Base-by-base conservation (phyloP, 2,329 filamentous ascomycete species). In the Esteya vermicola region DNA sequence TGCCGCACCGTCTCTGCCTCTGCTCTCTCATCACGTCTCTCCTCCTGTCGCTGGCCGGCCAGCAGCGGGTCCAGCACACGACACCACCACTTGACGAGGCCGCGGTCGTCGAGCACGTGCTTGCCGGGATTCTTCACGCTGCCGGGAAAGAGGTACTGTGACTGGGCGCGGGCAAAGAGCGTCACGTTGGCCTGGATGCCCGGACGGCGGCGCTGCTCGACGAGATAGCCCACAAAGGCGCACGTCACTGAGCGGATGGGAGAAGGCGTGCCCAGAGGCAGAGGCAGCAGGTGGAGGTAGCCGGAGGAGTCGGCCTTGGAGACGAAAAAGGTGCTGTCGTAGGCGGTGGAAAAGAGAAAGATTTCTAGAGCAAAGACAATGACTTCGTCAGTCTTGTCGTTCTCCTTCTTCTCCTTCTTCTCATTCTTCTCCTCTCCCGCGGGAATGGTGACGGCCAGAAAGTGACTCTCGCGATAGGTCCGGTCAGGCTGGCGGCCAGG, bases 291-390 rank as follows among this genome's bases (percentile, higher is more conserved):
- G 48, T 78, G 67, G 9, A 95, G 63, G 54, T 85, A 93, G 20
- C 93, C 91, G 0, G 89, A 95, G 9, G 91, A 95, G 61, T 98
- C 91, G 36, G 91, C 91, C 60, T 98, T 98, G 47, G 88, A 89
- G 20, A 98, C 81, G 56, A 98, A 98, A 40, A 96, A 71, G 4
- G 84, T 95, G 2, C 82, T 93, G 20, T 85, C 72, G 50, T 74
- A 72, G 34, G 74, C 72, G 0, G 88, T 94, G 0, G 78, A 82
- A 60, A 93, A 98, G 44, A 98, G 72, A 50, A 91, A 70, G 38
- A 95, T 68, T 56, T 98, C 91, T 46, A 98, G 70, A 14, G 82
- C 89, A 43, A 93, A 78, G 9, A 89, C 69, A 7, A 95, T 62
- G 1, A 93, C 68, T 45, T 76, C 47, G 36, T 60, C 20, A 9